These are phyloP conservation scores for Simplicillium aogashimaense DNA, from an alignment of 2,329 filamentous ascomycete species.

Conservation along the genomic window DNA sequence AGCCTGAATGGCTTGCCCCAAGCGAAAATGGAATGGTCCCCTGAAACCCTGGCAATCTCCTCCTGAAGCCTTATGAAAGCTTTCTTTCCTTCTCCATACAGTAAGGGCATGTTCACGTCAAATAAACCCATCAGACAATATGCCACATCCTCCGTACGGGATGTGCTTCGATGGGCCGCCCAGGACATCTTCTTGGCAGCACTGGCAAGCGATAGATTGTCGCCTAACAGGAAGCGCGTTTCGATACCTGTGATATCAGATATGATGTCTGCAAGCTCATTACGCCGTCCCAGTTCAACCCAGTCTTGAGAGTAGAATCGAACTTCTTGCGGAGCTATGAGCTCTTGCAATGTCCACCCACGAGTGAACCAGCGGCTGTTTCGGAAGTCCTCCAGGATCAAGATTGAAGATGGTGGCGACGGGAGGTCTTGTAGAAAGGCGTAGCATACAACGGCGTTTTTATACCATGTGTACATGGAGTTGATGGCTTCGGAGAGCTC, in stretches of 20 bases:
- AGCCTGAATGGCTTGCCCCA: slow-evolving; percentile 7
- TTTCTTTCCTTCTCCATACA: slow-evolving; percentile 18
- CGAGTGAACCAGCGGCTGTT: slow-evolving; percentile 12
- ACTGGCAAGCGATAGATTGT: background rate
- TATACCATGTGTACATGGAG: background rate
- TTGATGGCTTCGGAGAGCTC: background rate
- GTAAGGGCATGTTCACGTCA: slow-evolving; percentile 16
- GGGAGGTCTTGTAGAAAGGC: background rate
- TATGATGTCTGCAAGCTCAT: slow-evolving; percentile 9
- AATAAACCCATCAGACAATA: slow-evolving; percentile 19
- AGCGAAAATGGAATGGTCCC: slow-evolving; percentile 19
- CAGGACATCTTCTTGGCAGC: slow-evolving; percentile 16
- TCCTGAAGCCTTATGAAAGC: slow-evolving; percentile 14
- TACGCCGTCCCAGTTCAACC: slow-evolving; percentile 15
- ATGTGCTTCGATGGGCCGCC: slow-evolving; percentile 14
- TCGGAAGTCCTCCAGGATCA: background rate
- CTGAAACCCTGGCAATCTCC: slow-evolving; percentile 14
- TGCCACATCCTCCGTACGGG: slow-evolving; percentile 18
- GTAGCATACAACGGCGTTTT: background rate
- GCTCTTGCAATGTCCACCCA: slow-evolving; percentile 17
- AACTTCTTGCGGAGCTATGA: slow-evolving; percentile 16
- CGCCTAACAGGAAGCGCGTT: slow-evolving; percentile 7
- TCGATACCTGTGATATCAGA: slow-evolving; percentile 12
- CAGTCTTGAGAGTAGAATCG: slow-evolving; percentile 17
- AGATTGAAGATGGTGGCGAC: background rate